Evolutionary conservation across 208 protist genomes (phyloP).

Genomic region (Wallacemonas sp.): DNA sequence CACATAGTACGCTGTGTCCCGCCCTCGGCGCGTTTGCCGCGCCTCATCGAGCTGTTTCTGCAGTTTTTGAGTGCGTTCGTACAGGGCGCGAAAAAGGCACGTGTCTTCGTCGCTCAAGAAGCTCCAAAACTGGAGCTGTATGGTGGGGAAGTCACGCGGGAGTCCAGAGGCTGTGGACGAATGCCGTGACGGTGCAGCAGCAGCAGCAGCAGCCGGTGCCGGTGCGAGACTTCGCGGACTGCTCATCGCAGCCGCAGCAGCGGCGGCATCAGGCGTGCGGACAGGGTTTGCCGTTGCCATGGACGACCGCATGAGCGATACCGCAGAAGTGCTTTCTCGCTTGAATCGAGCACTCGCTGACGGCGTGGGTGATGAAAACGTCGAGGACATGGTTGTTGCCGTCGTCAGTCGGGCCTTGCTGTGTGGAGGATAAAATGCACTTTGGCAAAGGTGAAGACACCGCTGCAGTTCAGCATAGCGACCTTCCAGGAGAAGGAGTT

Average conservation of each 20-base stretch:
- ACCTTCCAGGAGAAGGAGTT: slow-evolving; percentile 61
- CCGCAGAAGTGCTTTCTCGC: neutral
- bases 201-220: neutral
- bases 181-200: neutral
- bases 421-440: slow-evolving; percentile 24
- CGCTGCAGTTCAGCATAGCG: slow-evolving; percentile 69
- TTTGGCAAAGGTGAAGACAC: slow-evolving; percentile 64
- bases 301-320: too few species aligned
- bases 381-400: neutral
- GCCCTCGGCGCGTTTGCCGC: slow-evolving; percentile 20
- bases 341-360: neutral
- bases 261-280: too few species aligned
- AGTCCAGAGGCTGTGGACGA: too few species aligned
- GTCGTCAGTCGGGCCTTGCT: neutral
- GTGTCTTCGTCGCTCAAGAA: slow-evolving; percentile 45
- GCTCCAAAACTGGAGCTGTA: neutral
- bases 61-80: slow-evolving; percentile 54
- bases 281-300: too few species aligned
- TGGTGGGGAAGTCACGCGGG: slow-evolving; percentile 1
- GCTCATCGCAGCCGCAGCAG: neutral
- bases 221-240: neutral
- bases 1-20: slow-evolving; percentile 61
- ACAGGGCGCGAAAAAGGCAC: slow-evolving; percentile 46
- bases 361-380: neutral
- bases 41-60: slow-evolving; percentile 53